Base-by-base conservation (phyloP, 257 asterid species). In the Nicotiana tomentosiformis region DNA sequence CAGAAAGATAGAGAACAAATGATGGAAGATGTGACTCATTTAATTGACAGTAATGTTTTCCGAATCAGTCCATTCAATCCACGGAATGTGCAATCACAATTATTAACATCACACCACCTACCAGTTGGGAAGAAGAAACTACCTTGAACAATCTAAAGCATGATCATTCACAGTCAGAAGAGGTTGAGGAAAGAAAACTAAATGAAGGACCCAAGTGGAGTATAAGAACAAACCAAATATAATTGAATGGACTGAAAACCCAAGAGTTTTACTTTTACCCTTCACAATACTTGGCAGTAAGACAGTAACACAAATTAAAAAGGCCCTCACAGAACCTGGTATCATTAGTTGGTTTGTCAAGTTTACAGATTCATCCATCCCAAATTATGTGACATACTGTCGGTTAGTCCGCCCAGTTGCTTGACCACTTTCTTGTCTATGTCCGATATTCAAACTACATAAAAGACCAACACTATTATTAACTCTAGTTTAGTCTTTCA, bases 71-170 rank as follows among this genome's bases (percentile, higher is more conserved):
- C 20, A 29, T 51, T 76, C 16, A 76, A 76, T 51, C 37, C 26
- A 26, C 14, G 29, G 16, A 26, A 51, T 39, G 29, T 29, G 26
- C 46, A 76, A 51, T 58, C 26, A 58, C 46, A 72, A 26, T n/a
- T 57, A 51, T 51, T 51, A 76, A 51, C 80, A 12, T 65, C 62
- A 76, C 20, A 46, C 15, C 64, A 76, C 37, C 78, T 20, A 20
- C 78, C 60, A 70, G 57, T 70, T 70, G 58, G 78, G 78, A 72
- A 72, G 64, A 49, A 49, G 64, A 76, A 76, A 76, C 64, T 76
- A 26, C 43, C 80, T 51, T 76, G 17, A 76, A 51, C 23, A 32
- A 49, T 55, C 64, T 51, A 15, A 29, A 51, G 29, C 9, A 15
- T 8, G 20, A 51, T 26, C 37, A 64, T 64, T 26, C 9, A 26